Conservation (phyloP, 148 eudicot genomes). For the Rhododendron henanense region DNA sequence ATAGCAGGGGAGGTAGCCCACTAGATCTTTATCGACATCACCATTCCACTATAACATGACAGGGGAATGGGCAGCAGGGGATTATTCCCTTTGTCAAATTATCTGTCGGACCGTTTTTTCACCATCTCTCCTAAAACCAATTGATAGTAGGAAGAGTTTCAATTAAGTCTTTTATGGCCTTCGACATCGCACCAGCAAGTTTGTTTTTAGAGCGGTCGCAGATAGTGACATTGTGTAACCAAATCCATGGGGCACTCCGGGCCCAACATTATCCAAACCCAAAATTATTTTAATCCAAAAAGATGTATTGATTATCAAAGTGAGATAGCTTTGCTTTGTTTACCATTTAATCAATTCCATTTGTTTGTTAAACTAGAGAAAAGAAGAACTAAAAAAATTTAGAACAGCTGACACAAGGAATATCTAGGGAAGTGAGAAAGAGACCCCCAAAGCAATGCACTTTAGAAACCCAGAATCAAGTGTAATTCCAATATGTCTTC, state of each 20-base stretch:
- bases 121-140: too few relatives aligned
- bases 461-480: conserved; percentile 39
- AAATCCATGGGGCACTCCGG: too few relatives aligned
- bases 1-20: neutral
- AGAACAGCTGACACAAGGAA: conserved; percentile 50
- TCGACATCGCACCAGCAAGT: too few relatives aligned
- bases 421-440: conserved; percentile 84
- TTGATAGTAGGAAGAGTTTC: too few relatives aligned
- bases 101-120: too few relatives aligned
- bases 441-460: conserved; percentile 50
- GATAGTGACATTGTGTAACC: too few relatives aligned
- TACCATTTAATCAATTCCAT: neutral
- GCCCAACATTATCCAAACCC: neutral
- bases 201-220: too few relatives aligned
- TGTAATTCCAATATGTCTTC: conserved; percentile 44
- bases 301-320: neutral
- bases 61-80: neutral
- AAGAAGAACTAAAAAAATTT: neutral
- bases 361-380: neutral
- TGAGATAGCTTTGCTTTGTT: neutral
- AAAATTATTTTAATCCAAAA: neutral
- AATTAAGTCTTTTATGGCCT: too few relatives aligned
- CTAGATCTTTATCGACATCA: neutral
- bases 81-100: neutral
- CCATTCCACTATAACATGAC: neutral